A percentile compares a stretch with the other conserved stretches of the same genome.
phyloP scores from a whole-genome alignment of 768 basidiomycete genomes.

The Mycena capillaripes region DNA sequence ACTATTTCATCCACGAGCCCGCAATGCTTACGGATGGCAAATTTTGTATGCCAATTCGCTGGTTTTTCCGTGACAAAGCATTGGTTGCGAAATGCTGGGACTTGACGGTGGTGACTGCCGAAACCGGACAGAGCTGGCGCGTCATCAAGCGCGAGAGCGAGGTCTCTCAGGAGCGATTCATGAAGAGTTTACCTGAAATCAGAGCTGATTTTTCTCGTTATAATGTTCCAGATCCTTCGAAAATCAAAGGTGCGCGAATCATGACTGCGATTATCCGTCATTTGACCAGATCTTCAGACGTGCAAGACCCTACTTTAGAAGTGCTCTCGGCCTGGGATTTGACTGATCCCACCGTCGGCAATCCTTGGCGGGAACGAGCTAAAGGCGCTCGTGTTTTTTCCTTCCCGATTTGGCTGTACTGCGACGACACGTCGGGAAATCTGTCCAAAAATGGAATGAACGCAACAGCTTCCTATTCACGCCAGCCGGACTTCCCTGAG shows the following conservation, averaged over 20 bases:
- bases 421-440: slow-evolving; percentile 62
- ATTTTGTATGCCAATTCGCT: slow-evolving; percentile 42
- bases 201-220: slow-evolving; percentile 8
- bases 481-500: slow-evolving; percentile 51
- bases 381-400: slow-evolving; percentile 47
- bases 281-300: background rate
- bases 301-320: background rate
- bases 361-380: slow-evolving; percentile 45
- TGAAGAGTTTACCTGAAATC: slow-evolving; percentile 23
- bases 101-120: slow-evolving; percentile 13
- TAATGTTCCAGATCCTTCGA: slow-evolving; percentile 22
- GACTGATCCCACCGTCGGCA: slow-evolving; percentile 36
- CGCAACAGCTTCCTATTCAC: slow-evolving; percentile 57
- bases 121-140: slow-evolving; percentile 33
- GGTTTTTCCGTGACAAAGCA: slow-evolving; percentile 36
- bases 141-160: slow-evolving; percentile 30
- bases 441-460: slow-evolving; percentile 63
- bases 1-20: slow-evolving; percentile 49
- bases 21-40: slow-evolving; percentile 33
- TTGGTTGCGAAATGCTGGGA: slow-evolving; percentile 41
- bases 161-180: slow-evolving; percentile 22
- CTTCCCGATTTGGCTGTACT: slow-evolving; percentile 56
- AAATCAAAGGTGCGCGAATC: slow-evolving; percentile 39
- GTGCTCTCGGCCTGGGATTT: background rate
- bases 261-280: no score